Evolutionary conservation across 140 eudicot genomes (phyloP), one percentile per base, ranked within the genome.

Genomic region (Flaveria floridana): DNA sequence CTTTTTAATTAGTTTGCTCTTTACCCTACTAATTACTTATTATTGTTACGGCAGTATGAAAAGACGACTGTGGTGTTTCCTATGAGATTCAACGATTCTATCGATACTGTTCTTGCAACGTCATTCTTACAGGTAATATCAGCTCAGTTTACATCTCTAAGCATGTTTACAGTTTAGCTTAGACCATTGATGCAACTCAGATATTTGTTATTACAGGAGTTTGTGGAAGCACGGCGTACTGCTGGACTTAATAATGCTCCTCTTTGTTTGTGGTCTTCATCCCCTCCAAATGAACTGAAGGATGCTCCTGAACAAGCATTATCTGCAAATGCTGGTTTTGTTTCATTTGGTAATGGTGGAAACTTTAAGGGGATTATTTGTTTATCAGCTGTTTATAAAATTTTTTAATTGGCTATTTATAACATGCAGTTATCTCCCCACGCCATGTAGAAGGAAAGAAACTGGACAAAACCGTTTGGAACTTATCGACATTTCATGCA

Each of bases 401-500:
- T 7, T 44, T 10, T 75, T 50, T 41, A 76, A 59, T 56, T 23
- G 14, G 18, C 42, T 77, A 64, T 66, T 65, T 77, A 65, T 64
- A n/a, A 37, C 39, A 50, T 78, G 83, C 87, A 93, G 98, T 90
- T 76, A 86, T 93, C 57, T 85, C 76, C 78, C 89, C 97, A 70
- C 98, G 98, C 74, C 97, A 93, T 63, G 97, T 93, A 26, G 97
- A 93, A 65, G 91, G 96, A 80, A 90, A 83, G 79, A 93, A 90
- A 78, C 86, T 93, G 77, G 98, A 93, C 79, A 85, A 84, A 85
- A 93, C 98, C n/a, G 96, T 90, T 55, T 93, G 98, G 98, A 93
- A 82, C 80, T 78, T 93, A 71, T 88, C 91, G 61, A 90, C 97
- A 5, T 93, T 93, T 72, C 97, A 85, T 88, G 98, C 98, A 37